Evolutionary conservation across 108 stramenopile species (phyloP).

Genomic region (Asterionellopsis glacialis): DNA sequence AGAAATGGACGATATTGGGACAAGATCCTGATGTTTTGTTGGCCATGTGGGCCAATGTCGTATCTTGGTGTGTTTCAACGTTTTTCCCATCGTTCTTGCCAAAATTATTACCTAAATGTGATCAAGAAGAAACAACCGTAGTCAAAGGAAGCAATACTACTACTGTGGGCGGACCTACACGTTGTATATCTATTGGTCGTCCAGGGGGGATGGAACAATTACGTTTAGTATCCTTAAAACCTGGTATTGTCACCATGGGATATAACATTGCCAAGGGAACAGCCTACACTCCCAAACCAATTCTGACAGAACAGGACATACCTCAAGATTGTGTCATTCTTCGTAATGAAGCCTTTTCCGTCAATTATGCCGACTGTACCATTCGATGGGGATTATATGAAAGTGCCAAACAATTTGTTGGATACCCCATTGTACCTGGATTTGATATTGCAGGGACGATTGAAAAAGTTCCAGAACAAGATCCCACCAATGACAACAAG

Average conservation of each 20-base stretch:
- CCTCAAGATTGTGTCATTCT: constrained; percentile 56
- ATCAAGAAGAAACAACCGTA: constrained; percentile 26
- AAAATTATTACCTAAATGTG: constrained; percentile 44
- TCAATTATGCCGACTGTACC: constrained; percentile 83
- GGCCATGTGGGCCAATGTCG: constrained; percentile 61
- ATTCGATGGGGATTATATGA: constrained; percentile 89
- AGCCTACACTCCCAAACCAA: constrained; percentile 21
- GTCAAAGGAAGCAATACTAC: constrained; percentile 1
- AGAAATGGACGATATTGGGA: constrained; percentile 38
- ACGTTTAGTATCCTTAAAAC: constrained; percentile 49
- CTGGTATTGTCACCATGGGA: constrained; percentile 65
- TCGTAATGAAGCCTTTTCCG: constrained; percentile 53
- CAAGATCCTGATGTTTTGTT: constrained; percentile 52
- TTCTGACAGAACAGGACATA: constrained; percentile 9
- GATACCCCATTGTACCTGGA: constrained; percentile 89
- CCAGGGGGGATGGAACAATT: constrained; percentile 83
- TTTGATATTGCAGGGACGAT: constrained; percentile 82
- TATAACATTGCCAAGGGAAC: constrained; percentile 59
- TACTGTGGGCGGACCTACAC: constrained; percentile 19
- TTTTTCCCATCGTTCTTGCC: constrained; percentile 52
- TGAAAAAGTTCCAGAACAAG: constrained; percentile 27
- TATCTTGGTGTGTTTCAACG: constrained; percentile 62
- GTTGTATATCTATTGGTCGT: constrained; percentile 73
- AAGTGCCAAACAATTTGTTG: constrained; percentile 77
- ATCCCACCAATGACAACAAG: not conserved